phyloP scores from a whole-genome alignment of 805 yeast genomes.

The Pichia rugopelliculosa region DNA sequence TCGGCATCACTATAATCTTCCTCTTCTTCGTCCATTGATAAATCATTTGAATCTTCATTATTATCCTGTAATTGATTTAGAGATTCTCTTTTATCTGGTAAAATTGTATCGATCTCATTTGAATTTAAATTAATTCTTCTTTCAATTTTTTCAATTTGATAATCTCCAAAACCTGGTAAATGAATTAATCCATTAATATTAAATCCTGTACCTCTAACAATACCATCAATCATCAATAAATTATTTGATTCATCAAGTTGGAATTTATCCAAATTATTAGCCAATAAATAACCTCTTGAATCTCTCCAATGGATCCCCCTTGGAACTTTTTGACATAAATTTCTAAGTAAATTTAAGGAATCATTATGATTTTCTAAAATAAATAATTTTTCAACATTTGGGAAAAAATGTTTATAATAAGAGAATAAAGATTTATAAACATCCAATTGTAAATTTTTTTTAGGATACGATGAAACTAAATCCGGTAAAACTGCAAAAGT shows the following conservation, averaged over 20 bases:
- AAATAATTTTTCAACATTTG: conserved; percentile 71
- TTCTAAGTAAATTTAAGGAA: conserved; percentile 63
- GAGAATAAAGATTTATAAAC: conserved; percentile 56
- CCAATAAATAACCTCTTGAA: conserved; percentile 78
- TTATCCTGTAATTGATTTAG: conserved; percentile 4
- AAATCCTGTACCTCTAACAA: conserved; percentile 81
- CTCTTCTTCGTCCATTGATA: conserved; percentile 40
- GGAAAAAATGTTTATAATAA: conserved; percentile 68
- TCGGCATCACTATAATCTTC: conserved; percentile 30
- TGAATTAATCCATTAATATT: conserved; percentile 72
- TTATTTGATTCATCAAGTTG: conserved; percentile 27
- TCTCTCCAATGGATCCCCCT: conserved; percentile 88
- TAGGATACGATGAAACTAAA: conserved; percentile 56
- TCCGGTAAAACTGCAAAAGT: conserved; percentile 75
- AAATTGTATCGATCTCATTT: conserved; percentile 22
- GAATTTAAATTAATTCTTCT: conserved; percentile 32
- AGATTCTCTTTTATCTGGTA: conserved; percentile 26
- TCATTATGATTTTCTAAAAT: conserved; percentile 64
- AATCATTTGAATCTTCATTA: conserved; percentile 54
- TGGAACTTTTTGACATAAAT: conserved; percentile 80
- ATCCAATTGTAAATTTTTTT: conserved; percentile 70
- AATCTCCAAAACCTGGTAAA: conserved; percentile 87
- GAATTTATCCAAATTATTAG: conserved; percentile 44
- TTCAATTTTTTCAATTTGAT: conserved; percentile 63
- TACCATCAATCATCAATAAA: conserved; percentile 62